Evolutionary conservation across 768 basidiomycete genomes (phyloP).

Genomic region (Peribolospora baueri): DNA sequence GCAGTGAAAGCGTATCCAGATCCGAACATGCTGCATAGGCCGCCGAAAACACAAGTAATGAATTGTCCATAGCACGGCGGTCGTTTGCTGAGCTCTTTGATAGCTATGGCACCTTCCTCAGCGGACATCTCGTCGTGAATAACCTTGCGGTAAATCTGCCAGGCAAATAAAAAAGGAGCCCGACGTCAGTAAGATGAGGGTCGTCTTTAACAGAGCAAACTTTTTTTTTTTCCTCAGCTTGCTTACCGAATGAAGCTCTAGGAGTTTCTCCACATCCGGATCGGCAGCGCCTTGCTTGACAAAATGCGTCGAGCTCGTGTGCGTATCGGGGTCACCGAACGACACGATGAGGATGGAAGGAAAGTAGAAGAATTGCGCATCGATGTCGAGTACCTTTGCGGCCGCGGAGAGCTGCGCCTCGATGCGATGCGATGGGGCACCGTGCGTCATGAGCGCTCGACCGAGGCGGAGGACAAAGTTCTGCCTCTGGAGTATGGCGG

Average conservation of each 20-base stretch:
- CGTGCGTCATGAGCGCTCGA: conserved; percentile 67
- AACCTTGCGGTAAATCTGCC: conserved; percentile 50
- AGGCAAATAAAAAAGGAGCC: conserved; percentile 32
- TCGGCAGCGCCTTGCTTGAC: conserved; percentile 30
- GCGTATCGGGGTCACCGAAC: conserved; percentile 56
- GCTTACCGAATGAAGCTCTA: conserved; percentile 29
- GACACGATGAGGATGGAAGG: conserved; percentile 47
- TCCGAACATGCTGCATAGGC: conserved; percentile 33
- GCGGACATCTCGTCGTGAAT: conserved; percentile 82
- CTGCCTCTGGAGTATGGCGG: conserved; percentile 58
- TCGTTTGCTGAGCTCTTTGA: conserved; percentile 38
- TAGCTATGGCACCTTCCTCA: conserved; percentile 38
- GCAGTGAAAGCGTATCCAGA: background rate
- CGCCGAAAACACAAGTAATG: too few species aligned
- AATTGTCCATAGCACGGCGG: too few species aligned
- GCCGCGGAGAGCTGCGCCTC: conserved; percentile 76
- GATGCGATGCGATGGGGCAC: conserved; percentile 78
- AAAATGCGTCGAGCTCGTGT: conserved; percentile 52
- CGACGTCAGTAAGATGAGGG: too few species aligned
- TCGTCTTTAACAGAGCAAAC: too few species aligned
- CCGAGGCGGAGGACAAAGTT: conserved; percentile 68
- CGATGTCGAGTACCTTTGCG: conserved; percentile 65
- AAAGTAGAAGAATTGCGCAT: conserved; percentile 57
- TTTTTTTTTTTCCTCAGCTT: too few species aligned
- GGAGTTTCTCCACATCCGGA: conserved; percentile 45